phyloP scores from a whole-genome alignment of 2,329 filamentous ascomycete genomes.

The Blastomyces percursus region DNA sequence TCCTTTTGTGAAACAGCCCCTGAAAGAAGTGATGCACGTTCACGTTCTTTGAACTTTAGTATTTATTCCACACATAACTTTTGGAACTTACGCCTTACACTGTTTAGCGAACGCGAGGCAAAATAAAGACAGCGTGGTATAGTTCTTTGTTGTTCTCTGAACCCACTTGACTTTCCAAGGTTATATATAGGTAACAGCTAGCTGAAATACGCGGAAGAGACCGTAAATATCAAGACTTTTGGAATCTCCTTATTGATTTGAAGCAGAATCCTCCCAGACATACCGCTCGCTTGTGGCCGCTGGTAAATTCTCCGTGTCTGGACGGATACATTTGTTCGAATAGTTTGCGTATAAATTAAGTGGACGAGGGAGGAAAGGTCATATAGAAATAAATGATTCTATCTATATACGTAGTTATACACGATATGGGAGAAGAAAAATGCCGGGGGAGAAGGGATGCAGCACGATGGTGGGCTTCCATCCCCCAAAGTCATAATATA shows the following conservation, averaged over 20 bases:
- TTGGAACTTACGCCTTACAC: too few relatives aligned
- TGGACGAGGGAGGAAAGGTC: background rate
- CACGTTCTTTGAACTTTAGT: background rate
- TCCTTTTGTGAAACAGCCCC: background rate
- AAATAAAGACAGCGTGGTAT: too few relatives aligned
- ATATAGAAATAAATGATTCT: background rate
- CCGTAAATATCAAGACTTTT: background rate
- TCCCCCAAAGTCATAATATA: background rate
- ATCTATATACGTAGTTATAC: background rate
- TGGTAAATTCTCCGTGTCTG: background rate
- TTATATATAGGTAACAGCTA: too few relatives aligned
- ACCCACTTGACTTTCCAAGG: too few relatives aligned
- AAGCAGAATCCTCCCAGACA: background rate
- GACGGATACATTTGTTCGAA: background rate
- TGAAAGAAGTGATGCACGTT: background rate
- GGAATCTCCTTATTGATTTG: background rate
- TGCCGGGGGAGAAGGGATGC: background rate
- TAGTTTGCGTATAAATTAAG: background rate
- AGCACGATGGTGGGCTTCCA: background rate
- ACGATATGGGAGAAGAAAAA: background rate
- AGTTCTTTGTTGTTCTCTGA: too few relatives aligned
- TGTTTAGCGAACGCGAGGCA: too few relatives aligned
- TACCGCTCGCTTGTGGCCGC: too few relatives aligned
- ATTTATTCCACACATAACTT: too few relatives aligned
- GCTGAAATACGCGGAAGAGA: too few relatives aligned